Percentiles rank a stretch among this genome's conserved stretches.
phyloP scores from a whole-genome alignment of 2,329 filamentous ascomycete species.

The Penicillium sp. region DNA sequence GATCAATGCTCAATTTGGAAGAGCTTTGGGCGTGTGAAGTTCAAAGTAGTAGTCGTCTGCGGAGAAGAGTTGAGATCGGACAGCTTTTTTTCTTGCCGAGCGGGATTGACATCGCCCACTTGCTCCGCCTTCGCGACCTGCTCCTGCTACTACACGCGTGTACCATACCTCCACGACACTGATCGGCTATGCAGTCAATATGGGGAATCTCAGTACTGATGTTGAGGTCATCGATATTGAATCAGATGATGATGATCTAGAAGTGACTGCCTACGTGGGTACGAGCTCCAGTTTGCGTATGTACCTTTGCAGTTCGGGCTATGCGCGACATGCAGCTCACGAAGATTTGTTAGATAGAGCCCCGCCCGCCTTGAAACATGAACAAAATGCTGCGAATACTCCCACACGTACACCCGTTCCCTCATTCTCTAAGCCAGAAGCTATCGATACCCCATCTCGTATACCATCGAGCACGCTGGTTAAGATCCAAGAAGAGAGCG shows the following conservation, averaged over 20 bases:
- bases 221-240: slow-evolving; percentile 32
- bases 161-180: slow-evolving; percentile 1
- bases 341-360: slow-evolving; percentile 9
- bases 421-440: neutral
- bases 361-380: neutral
- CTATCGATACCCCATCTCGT: slow-evolving; percentile 8
- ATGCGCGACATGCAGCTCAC: slow-evolving; percentile 22
- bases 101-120: slow-evolving; percentile 31
- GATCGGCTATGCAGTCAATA: slow-evolving; percentile 18
- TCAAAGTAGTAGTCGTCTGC: slow-evolving; percentile 1
- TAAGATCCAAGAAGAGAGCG: slow-evolving; percentile 31
- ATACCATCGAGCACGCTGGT: slow-evolving; percentile 19
- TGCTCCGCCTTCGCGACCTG: slow-evolving; percentile 25
- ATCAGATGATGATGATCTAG: slow-evolving; percentile 47
- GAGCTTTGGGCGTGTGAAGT: neutral
- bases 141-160: slow-evolving; percentile 7
- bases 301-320: slow-evolving; percentile 1
- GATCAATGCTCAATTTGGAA: slow-evolving; percentile 7
- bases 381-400: neutral
- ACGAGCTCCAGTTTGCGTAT: slow-evolving; percentile 15
- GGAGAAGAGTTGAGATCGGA: slow-evolving; percentile 7
- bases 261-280: slow-evolving; percentile 37
- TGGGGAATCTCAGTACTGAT: slow-evolving; percentile 13
- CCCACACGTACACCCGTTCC: neutral
- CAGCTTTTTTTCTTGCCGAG: slow-evolving; percentile 20